Conservation (phyloP, 768 basidiomycete genomes). For the Galerina sulciceps region DNA sequence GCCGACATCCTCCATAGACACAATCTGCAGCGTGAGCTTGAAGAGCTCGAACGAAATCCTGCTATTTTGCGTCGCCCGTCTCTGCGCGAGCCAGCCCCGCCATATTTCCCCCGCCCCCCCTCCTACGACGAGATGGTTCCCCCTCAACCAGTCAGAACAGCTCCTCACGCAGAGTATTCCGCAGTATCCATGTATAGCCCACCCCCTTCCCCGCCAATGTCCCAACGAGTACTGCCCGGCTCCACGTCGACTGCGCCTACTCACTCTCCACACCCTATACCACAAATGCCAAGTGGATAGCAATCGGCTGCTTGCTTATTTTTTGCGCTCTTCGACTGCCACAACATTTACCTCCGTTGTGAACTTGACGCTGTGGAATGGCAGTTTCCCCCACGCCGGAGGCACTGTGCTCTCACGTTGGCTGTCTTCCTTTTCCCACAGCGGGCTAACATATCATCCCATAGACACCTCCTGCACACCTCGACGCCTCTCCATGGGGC, state of each 20-base stretch:
- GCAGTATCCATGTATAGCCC: conserved; percentile 26
- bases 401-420: conserved; percentile 4
- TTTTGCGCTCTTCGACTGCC: background rate
- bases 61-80: conserved; percentile 28
- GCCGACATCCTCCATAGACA: conserved; percentile 44
- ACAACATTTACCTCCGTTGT: background rate
- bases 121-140: conserved; percentile 34
- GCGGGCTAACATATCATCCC: conserved; percentile 3
- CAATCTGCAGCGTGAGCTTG: conserved; percentile 55
- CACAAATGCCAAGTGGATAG: conserved; percentile 21
- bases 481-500: background rate
- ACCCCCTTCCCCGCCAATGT: conserved; percentile 19
- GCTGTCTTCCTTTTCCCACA: conserved; percentile 10
- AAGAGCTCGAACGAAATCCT: conserved; percentile 46
- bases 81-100: conserved; percentile 51
- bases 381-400: background rate
- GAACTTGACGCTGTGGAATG: background rate
- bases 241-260: conserved; percentile 9
- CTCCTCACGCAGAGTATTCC: conserved; percentile 30
- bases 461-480: background rate
- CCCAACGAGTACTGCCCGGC: conserved; percentile 10
- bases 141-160: conserved; percentile 9
- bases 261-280: conserved; percentile 12
- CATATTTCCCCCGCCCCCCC: conserved; percentile 55
- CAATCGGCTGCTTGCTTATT: background rate